Evolutionary conservation across 306 rosid species (phyloP), one percentile per base, ranked within the genome.

Genomic region (Lupinus albus): DNA sequence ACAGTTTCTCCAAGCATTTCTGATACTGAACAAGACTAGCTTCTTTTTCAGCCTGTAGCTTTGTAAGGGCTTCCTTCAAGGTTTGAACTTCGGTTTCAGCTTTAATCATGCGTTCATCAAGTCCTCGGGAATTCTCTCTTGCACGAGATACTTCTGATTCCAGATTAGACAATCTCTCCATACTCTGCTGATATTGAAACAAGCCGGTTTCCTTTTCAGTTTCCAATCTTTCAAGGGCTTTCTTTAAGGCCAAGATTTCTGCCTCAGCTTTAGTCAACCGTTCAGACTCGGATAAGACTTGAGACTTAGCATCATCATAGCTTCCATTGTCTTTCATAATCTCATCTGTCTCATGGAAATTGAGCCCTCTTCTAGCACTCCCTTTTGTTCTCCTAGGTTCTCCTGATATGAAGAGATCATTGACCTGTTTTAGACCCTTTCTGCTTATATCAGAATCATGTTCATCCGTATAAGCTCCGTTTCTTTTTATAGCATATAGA

Each of bases 161-260:
- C 67, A 94, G 88, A 71, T 78, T 84, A 38, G 85, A 83, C 70
- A 88, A 78, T 73, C 92, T 86, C 77, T 88, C 89, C 80, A 93
- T 74, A 82, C 86, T 86, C 78, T 80, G 68, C 71, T 84, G 85
- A 78, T 89, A 89, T 78, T 83, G 91, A 82, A 83, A 77, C 71
- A 93, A 76, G 67, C 87, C 89, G 63, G 83, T 86, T 79, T 94
- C 99, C 91, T 94, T 88, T 80, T 94, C 99, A 6, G 81, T 81
- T 78, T 91, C 99, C 67, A 91, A 49, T 59, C 79, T 88, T 41
- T 78, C 76, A 57, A 90, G 96, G 64, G 84, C 80, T 68, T 76
- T 75, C 85, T 91, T 86, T 51, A 94, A 85, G 72, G 87, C 82
- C 74, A 79, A 72, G 61, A 90, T 85, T 79, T 88, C 97, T 64